A percentile compares a stretch with the other conserved stretches of the same genome.
phyloP scores from a whole-genome alignment of 2,329 filamentous ascomycete genomes.

The Cordyceps tenuipes region DNA sequence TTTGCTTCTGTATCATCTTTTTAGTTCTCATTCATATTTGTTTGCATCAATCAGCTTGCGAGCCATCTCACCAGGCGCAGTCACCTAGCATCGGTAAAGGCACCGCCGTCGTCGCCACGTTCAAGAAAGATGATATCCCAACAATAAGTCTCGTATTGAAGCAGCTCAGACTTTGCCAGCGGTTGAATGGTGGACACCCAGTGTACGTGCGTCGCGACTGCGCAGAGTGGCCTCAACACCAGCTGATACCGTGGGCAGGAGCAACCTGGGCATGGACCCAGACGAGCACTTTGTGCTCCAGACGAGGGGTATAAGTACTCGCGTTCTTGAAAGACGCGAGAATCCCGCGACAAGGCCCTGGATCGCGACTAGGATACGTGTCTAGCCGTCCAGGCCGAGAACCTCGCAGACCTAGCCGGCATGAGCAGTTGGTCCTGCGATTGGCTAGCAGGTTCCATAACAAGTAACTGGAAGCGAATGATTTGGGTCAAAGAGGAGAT shows the following conservation, averaged over 20 bases:
- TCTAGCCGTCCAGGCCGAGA: slow-evolving; percentile 32
- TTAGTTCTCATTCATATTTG: neutral
- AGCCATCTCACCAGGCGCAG: neutral
- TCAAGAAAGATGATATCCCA: slow-evolving; percentile 11
- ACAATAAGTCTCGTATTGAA: slow-evolving; percentile 43
- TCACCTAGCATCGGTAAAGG: neutral
- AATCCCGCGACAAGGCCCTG: slow-evolving; percentile 31
- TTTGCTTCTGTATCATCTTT: neutral
- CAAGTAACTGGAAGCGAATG: slow-evolving; percentile 39
- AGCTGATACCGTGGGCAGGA: slow-evolving; percentile 15
- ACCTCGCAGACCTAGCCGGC: slow-evolving; percentile 42
- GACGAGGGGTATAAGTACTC: slow-evolving; percentile 42
- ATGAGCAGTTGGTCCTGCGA: slow-evolving; percentile 38
- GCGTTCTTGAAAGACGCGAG: slow-evolving; percentile 41
- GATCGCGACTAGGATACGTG: slow-evolving; percentile 39
- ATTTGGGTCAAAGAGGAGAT: slow-evolving; percentile 37
- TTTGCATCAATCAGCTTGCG: neutral
- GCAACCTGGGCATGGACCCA: slow-evolving; percentile 39
- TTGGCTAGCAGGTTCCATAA: slow-evolving; percentile 38
- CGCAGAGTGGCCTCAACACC: neutral
- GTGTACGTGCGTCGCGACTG: slow-evolving; percentile 37
- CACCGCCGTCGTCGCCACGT: neutral
- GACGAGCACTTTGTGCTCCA: slow-evolving; percentile 28
- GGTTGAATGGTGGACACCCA: slow-evolving; percentile 62
- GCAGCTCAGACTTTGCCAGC: slow-evolving; percentile 57